Conservation (phyloP, 202 grass and related monocot genomes). For the Bolboschoenoplectus hybrid region DNA sequence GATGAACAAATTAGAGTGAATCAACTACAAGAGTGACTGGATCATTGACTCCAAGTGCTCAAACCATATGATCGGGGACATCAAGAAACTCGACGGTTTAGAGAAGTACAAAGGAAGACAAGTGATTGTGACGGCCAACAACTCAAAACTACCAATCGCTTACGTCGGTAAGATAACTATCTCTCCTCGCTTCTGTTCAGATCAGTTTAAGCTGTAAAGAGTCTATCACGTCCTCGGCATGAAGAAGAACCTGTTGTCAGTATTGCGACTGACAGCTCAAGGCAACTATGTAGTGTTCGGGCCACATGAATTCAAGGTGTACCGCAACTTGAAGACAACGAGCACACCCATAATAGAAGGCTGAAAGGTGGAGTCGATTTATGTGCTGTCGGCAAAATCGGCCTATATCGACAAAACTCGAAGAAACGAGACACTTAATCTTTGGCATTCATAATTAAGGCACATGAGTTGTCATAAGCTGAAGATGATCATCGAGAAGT, state of each 20-base stretch:
- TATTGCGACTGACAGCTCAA: no score
- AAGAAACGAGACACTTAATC: background rate
- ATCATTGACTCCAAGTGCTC: conserved; percentile 1
- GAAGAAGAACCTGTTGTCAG: no score
- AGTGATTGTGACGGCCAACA: no score
- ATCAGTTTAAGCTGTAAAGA: no score
- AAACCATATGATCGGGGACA: conserved; percentile 26
- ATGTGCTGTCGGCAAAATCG: conserved; percentile 15
- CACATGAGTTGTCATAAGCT: no score
- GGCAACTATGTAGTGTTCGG: no score
- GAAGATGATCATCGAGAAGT: no score
- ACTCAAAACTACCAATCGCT: no score
- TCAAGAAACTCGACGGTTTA: background rate
- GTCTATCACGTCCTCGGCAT: no score
- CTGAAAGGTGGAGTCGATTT: background rate
- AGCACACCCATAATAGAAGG: background rate
- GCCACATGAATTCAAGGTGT: no score
- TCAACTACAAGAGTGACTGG: conserved; percentile 2
- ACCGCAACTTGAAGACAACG: background rate
- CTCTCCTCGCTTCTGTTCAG: no score
- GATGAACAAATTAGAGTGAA: background rate
- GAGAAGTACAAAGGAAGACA: background rate
- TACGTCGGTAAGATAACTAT: no score
- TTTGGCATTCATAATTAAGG: background rate
- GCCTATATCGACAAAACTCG: background rate